Evolutionary conservation across 306 rosid species (phyloP).

Genomic region (Vigna nakashimae): DNA sequence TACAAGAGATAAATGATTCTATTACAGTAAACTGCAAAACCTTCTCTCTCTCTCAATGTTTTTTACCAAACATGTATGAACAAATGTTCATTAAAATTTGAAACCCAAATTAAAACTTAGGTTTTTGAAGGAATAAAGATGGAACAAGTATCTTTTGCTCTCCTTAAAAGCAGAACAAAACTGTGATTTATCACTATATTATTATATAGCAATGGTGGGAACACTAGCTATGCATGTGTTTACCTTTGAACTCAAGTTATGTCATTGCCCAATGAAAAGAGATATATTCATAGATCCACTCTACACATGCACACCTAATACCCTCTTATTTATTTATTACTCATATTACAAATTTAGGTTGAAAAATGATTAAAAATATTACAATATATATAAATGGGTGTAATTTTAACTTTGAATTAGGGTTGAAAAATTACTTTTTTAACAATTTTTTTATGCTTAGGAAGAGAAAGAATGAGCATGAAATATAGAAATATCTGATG

Average conservation of each 20-base stretch:
- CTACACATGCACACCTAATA: slow-evolving; percentile 32
- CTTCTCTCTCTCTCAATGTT: no score
- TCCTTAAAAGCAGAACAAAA: slow-evolving; percentile 26
- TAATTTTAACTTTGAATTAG: no score
- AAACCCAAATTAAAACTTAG: neutral
- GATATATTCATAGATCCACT: neutral
- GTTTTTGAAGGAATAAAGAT: slow-evolving; percentile 9
- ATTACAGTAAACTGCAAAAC: no score
- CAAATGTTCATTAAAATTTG: neutral
- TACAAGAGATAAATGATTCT: no score
- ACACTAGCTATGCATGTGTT: slow-evolving; percentile 24
- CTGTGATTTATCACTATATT: neutral
- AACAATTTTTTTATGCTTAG: no score
- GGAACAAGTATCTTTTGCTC: slow-evolving; percentile 17
- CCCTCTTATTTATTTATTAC: no score
- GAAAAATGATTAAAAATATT: no score
- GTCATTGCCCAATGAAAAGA: slow-evolving; percentile 37
- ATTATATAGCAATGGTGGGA: slow-evolving; percentile 36
- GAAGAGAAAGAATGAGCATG: no score
- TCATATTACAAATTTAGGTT: no score
- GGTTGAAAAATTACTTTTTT: no score
- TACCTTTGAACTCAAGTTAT: slow-evolving; percentile 49
- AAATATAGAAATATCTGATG: no score
- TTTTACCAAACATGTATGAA: neutral
- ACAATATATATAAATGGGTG: no score